Evolutionary conservation across 2,329 filamentous ascomycete species (phyloP).

Genomic region (Trichoderma sp.): DNA sequence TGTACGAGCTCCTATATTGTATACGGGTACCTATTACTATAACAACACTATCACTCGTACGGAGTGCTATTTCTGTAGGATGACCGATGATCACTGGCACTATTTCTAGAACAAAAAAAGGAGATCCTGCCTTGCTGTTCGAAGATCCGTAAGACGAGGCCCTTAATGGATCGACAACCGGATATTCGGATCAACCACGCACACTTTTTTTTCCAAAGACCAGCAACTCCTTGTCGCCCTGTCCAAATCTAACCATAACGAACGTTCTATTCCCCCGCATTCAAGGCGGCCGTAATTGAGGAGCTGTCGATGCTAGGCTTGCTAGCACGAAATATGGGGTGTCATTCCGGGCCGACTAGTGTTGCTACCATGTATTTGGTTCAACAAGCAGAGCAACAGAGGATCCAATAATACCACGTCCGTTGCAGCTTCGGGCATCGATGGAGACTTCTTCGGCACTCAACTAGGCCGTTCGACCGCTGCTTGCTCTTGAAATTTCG

Average conservation of each 20-base stretch:
- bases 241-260: background rate
- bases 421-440: background rate
- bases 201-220: background rate
- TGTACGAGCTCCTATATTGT: background rate
- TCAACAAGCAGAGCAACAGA: background rate
- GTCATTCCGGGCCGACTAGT: constrained; percentile 12
- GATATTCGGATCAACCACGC: background rate
- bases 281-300: background rate
- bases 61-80: background rate
- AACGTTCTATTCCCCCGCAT: background rate
- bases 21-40: background rate
- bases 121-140: background rate
- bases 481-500: background rate
- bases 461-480: background rate
- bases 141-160: background rate
- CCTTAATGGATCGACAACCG: background rate
- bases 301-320: background rate
- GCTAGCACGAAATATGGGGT: background rate
- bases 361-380: background rate
- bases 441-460: background rate
- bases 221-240: background rate
- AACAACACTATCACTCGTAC: background rate
- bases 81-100: background rate
- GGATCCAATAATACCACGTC: background rate
- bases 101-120: background rate